Base-by-base conservation (phyloP, 2,329 filamentous ascomycete genomes). In the Neonectria hederae region DNA sequence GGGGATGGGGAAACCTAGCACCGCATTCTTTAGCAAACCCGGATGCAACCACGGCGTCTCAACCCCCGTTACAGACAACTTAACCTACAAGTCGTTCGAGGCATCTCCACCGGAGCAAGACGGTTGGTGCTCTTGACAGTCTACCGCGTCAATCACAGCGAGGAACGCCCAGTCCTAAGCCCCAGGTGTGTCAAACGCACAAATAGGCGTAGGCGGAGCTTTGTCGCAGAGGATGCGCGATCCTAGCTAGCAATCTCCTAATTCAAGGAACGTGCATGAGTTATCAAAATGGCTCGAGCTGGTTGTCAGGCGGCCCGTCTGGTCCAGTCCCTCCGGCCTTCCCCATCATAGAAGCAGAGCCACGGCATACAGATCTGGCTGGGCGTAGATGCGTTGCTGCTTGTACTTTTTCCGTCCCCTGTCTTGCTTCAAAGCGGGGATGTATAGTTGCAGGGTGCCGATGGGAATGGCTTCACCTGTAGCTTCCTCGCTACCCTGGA, bases 61-160 rank as follows among this genome's bases (percentile, higher is more conserved):
- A 48, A 69, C 61, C 32, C 68, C 62, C 55, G 68, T 67, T 62
- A 66, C 60, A 58, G 38, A 48, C 62, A 26, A 42, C 51, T 35
- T 19, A 26, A 42, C 51, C 40, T 19, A 35, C 38, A 54, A n/a
- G 61, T 66, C 64, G 66, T 71, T 59, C 19, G 63, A 62, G 21
- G 32, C 38, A 52, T 57, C 22, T 46, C 54, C 54, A 54, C 49
- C 24, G 30, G 30, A n/a, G 30, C 19, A 7, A 7, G 19, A 48
- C 46, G 52, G 43, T 43, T 26, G 52, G 49, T 40, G 8, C 19
- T 56, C n/a, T 54, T 38, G 14, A 17, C 48, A 5, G 59, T 54
- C 65, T 72, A 51, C 69, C 70, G 71, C 71, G 69, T 71, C 69
- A 74, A 74, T 72, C 72, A 71, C 66, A 67, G 63, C 26, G 24